Evolutionary conservation across 208 protist species (phyloP), one percentile per base, ranked within the genome.

Genomic region (Leptomonas seymouri): DNA sequence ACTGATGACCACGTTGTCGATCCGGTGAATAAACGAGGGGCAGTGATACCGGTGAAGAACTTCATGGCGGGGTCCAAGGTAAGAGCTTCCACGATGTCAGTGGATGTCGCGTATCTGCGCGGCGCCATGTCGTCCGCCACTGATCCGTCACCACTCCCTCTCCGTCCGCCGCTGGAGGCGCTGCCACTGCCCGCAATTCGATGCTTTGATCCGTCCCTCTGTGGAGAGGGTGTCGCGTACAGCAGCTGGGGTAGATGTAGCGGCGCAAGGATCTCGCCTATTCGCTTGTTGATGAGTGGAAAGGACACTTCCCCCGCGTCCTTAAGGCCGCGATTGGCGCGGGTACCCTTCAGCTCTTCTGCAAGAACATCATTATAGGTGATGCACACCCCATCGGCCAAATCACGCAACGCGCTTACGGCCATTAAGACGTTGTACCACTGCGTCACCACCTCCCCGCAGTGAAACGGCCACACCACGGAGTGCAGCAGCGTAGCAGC

Each of bases 361-460:
- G 68, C 71, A 41, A 90, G 66, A 6, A 80, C 80, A 58, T 91
- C 90, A 56, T 95, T 95, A 69, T 78, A 86, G 30, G 64, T 63
- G 36, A 93, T 58, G 54, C 76, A 87, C 18, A 83, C 85, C 39
- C 76, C 88, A 65, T 97, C 93, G 20, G 82, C 81, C 50, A 53
- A 76, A 18, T 93, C 78, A 2, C 84, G 59, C 27, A 97, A 73
- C 0, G 78, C 68, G 64, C 72, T 82, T 25, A 93, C 67, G 15
- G 82, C 80, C 28, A 97, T 74, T 2, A 90, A 68, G 15, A 80
- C 64, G 76, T 97, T 97, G 71, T 91, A 96, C 81, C 88, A 92
- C 72, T 97, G 93, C 49, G 90, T 91, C 41, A 87, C 83, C 30
- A 96, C 89, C 64, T 97, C 93, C 16, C 93, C 93, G 25, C 66